Conservation (phyloP, 1,284 basidiomycete species). For the Heterobasidion parviporum region DNA sequence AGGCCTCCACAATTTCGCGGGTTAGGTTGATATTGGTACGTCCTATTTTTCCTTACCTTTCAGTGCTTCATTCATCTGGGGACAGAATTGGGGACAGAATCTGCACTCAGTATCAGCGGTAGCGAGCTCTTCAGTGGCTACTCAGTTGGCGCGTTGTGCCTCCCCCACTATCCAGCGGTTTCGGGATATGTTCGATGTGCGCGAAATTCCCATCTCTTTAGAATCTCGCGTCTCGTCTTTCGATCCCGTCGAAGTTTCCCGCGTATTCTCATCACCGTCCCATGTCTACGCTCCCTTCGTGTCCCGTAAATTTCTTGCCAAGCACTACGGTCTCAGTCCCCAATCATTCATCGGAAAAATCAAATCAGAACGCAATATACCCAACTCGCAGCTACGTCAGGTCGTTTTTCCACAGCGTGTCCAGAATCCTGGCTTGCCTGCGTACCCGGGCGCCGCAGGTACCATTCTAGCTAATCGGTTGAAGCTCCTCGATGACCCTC, state of each 20-base stretch:
- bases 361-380: neutral
- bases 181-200: too few species aligned
- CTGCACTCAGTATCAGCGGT: too few species aligned
- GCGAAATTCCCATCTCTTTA: neutral
- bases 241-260: neutral
- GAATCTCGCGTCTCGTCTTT: neutral
- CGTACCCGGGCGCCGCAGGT: neutral
- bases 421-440: neutral
- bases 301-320: neutral
- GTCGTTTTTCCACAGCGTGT: neutral
- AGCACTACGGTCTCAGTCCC: neutral
- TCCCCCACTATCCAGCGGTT: too few species aligned
- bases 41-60: too few species aligned
- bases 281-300: neutral
- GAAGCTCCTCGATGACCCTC: neutral
- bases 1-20: too few species aligned
- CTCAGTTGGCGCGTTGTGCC: too few species aligned
- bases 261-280: neutral
- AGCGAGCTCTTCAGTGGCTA: too few species aligned
- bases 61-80: too few species aligned
- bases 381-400: neutral
- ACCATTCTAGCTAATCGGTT: slow-evolving; percentile 1
- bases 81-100: too few species aligned
- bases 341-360: neutral
- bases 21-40: too few species aligned